Base-by-base conservation (phyloP, 2,329 filamentous ascomycete genomes). In the Penicillium italicum region DNA sequence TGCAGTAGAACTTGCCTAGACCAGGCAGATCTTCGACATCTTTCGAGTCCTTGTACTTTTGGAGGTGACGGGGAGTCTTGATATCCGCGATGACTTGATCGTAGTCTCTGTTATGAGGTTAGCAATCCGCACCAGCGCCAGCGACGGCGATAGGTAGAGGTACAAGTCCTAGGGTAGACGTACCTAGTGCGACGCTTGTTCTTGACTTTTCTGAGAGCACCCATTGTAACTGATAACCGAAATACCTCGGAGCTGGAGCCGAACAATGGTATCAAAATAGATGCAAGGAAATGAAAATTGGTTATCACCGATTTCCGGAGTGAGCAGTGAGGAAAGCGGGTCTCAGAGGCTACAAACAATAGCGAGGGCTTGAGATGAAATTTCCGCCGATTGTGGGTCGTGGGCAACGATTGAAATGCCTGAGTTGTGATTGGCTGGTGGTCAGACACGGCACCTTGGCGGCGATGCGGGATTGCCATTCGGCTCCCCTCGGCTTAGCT, bases 81-180 rank as follows among this genome's bases (percentile, higher is more conserved):
- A 97, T 76, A 73, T 99, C 94, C 62, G 86, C 85, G 70, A 92
- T 86, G 74, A 97, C 85, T 77, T 97, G 92, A 75, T 99, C 94
- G 69, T 97, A 81, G 74, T 96, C 93, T 74, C 94, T 94, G 68
- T 67, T 77, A 76, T 69, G 9, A 9, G 51, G 53, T 66, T 50
- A 66, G 60, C 53, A 43, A 54, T 51, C 47, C 12, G 7, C 30
- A 5, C 22, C 45, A 18, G 9, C 2, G 9, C 9, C 41, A 37
- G 20, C 31, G n/a, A 28, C 4, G 26, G 14, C 7, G 9, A 22
- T 4, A 5, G 14, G 44, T 31, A n/a, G 5, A 43, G 26, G 36
- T 41, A 44, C n/a, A 47, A 20, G 20, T 31, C 38, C 33, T 54
- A 3, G 9, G 12, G 20, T 30, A 30, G 28, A 46, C 74, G 55